Conservation (phyloP, 2,329 filamentous ascomycete species). For the Cladobotryum protrusum region DNA sequence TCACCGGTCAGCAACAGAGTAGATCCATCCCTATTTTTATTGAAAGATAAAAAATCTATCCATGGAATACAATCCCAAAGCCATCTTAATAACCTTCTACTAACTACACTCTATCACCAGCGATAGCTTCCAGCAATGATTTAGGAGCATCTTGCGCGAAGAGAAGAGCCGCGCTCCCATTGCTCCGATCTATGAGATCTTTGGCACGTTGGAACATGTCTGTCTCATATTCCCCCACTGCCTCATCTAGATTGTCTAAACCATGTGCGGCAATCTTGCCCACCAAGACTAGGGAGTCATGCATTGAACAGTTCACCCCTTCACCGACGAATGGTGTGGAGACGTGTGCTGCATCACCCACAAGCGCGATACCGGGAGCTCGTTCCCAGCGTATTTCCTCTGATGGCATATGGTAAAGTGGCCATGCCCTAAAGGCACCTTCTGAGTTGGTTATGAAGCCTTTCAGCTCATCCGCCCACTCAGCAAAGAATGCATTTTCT, state of each 20-base stretch:
- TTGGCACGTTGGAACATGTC: slow-evolving; percentile 6
- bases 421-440: slow-evolving; percentile 1
- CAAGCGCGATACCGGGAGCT: not conserved
- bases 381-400: not conserved
- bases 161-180: not conserved
- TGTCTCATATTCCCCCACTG: slow-evolving; percentile 2
- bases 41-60: too few relatives aligned
- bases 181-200: slow-evolving; percentile 3
- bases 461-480: not conserved
- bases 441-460: slow-evolving; percentile 3
- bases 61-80: too few relatives aligned
- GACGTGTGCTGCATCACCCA: slow-evolving; percentile 3
- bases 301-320: slow-evolving; percentile 7
- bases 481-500: not conserved
- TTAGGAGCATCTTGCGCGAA: not conserved
- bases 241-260: not conserved
- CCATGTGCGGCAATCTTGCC: not conserved
- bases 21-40: too few relatives aligned
- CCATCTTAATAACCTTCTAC: too few relatives aligned
- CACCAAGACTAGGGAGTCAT: not conserved
- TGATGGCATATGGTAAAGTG: slow-evolving; percentile 2
- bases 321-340: slow-evolving; percentile 7
- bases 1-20: too few relatives aligned
- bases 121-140: too few relatives aligned
- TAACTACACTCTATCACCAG: too few relatives aligned